These are phyloP conservation scores for Metschnikowia matae DNA, from an alignment of 805 yeast species.

Conservation along the genomic window DNA sequence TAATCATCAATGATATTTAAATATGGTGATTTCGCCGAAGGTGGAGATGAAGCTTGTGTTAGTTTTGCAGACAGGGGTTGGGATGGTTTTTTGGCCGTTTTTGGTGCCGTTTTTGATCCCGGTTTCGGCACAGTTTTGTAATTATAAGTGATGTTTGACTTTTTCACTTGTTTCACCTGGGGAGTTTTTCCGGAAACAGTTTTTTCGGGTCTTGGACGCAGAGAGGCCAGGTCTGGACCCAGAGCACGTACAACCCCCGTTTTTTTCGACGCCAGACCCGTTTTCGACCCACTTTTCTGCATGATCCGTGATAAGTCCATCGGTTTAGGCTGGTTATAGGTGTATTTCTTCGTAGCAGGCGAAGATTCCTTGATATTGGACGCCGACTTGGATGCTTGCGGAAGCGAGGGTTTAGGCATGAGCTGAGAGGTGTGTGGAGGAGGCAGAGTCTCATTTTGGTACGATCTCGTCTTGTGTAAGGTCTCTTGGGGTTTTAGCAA, in stretches of 20 bases:
- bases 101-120: too few species aligned
- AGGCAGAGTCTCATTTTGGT: neutral
- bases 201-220: conserved; percentile 2
- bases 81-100: neutral
- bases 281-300: conserved; percentile 18
- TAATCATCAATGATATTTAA: conserved; percentile 24
- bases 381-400: conserved; percentile 18
- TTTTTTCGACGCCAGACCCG: neutral
- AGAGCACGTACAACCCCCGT: conserved; percentile 1
- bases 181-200: conserved; percentile 2
- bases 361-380: conserved; percentile 20
- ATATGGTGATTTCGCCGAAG: conserved; percentile 20
- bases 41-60: neutral
- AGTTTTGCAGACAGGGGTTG: neutral
- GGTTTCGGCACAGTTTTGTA: conserved; percentile 17
- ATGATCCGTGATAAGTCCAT: conserved; percentile 32
- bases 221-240: conserved; percentile 2
- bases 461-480: conserved; percentile 1
- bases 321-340: conserved; percentile 39
- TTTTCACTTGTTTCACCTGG: conserved; percentile 15
- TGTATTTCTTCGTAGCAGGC: conserved; percentile 21
- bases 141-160: conserved; percentile 31
- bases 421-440: neutral
- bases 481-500: neutral
- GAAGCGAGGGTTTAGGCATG: neutral